phyloP scores from a whole-genome alignment of 495 filamentous ascomycete species.

The Platismatia glauca region DNA sequence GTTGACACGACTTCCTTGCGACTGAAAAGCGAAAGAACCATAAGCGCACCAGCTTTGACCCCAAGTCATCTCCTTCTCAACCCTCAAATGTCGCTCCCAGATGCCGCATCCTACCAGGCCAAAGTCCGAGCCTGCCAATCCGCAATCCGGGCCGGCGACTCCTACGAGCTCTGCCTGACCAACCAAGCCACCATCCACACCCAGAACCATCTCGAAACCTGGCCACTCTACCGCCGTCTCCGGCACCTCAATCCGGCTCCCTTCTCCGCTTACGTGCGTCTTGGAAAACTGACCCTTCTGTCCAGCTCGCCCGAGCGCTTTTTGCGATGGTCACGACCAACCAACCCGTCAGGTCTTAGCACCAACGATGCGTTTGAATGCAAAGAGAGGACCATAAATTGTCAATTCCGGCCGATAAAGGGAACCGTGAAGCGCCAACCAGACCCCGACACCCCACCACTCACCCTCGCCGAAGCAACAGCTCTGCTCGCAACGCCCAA shows the following conservation, averaged over 20 bases:
- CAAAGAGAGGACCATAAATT: constrained; percentile 22
- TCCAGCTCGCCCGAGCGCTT: constrained; percentile 91
- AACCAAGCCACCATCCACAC: constrained; percentile 51
- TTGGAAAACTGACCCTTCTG: constrained; percentile 61
- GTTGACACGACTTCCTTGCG: constrained; percentile 27
- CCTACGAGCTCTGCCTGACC: constrained; percentile 90
- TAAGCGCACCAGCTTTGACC: background rate
- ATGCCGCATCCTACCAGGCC: constrained; percentile 47
- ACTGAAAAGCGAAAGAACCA: background rate
- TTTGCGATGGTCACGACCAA: constrained; percentile 55
- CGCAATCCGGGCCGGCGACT: constrained; percentile 66
- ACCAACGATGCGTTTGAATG: background rate
- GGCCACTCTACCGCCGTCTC: constrained; percentile 38
- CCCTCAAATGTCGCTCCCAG: constrained; percentile 33
- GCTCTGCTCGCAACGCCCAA: constrained; percentile 66
- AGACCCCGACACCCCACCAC: constrained; percentile 20
- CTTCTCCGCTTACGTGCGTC: constrained; percentile 72
- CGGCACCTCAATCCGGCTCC: constrained; percentile 71
- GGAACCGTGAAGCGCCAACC: constrained; percentile 72
- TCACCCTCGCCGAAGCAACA: constrained; percentile 60
- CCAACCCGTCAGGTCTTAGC: background rate
- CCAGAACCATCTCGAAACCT: constrained; percentile 22
- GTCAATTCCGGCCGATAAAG: constrained; percentile 81
- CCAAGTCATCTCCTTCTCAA: background rate
- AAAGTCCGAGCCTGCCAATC: constrained; percentile 63